Base-by-base conservation (phyloP, 805 yeast genomes). In the Candida ortonii region DNA sequence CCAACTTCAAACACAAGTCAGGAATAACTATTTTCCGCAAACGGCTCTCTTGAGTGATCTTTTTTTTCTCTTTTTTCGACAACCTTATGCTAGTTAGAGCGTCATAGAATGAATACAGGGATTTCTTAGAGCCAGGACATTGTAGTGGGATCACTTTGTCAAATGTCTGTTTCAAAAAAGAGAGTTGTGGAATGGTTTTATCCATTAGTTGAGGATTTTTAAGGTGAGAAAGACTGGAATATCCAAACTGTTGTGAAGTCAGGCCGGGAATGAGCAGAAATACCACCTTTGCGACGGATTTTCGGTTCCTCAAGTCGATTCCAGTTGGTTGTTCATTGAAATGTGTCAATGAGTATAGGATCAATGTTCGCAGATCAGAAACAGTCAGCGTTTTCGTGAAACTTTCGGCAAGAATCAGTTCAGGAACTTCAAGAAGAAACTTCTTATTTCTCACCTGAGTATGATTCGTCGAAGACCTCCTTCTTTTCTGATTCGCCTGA, bases 191-290 rank as follows among this genome's bases (percentile, higher is more conserved):
- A 18, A 38, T 34, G 6, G 44, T 21, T 7, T 35, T 29, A 10
- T 21, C 26, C 8, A 47, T 35, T 11, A 37, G 16, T 16, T 28
- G 26, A 8, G 55, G 53, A 5, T 33, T 29, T 5, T 20, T 33
- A 9, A n/a, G 22, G 16, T 40, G 34, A 25, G 40, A 12, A 15
- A 50, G 31, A 26, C 20, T 23, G 7, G 40, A 34, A 28, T 45
- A 38, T 0, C 71, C 70, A 46, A 78, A 73, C 39, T 72, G 71
- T 3, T 55, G 47, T 3, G 64, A 54, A 10, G 67, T 61, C 9
- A 88, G 54, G 0, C 95, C 95, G 0, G 93, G 86, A 4, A 77
- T 71, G 33, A 78, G 62, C 4, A 84, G 55, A 16, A 76, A 61
- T 0, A 83, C 76, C 3, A 80, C 70, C 38, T 73, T 76, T n/a